These are phyloP conservation scores for Carex sylvatica DNA, from an alignment of 202 grass and related monocot species.

Conservation along the genomic window DNA sequence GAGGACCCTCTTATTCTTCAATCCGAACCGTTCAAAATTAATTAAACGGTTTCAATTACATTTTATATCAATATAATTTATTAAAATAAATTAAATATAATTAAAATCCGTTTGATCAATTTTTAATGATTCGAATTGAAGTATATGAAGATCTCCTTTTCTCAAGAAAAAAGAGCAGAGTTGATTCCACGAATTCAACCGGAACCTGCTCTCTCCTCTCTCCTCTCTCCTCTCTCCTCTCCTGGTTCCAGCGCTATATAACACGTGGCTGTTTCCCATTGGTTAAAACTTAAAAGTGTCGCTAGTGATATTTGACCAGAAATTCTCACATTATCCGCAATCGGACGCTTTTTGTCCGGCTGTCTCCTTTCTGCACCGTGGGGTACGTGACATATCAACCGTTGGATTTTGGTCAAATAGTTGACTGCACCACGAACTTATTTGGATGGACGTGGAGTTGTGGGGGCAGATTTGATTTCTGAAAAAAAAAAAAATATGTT, in stretches of 20 bases:
- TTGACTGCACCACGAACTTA: background rate
- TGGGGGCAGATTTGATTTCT: background rate
- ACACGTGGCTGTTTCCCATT: background rate
- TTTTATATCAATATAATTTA: too few relatives aligned
- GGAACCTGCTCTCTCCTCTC: background rate
- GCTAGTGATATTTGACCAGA: constrained; percentile 13
- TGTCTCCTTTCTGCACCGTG: background rate
- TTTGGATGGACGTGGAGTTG: background rate
- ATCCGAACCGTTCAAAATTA: too few relatives aligned
- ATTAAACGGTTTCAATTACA: too few relatives aligned
- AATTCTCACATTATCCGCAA: background rate
- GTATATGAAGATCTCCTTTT: too few relatives aligned
- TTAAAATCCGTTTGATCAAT: too few relatives aligned
- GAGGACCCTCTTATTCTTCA: too few relatives aligned
- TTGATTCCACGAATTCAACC: too few relatives aligned
- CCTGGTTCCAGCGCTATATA: background rate
- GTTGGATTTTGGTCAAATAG: constrained; percentile 7
- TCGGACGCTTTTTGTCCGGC: background rate
- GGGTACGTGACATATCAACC: background rate
- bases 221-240: background rate
- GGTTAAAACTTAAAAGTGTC: background rate
- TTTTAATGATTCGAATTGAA: too few relatives aligned
- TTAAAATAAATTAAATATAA: too few relatives aligned
- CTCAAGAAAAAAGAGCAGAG: too few relatives aligned
- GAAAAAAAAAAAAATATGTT: background rate